Percentiles rank a stretch among this genome's conserved stretches.
Conservation (phyloP, 148 eudicot genomes). For the Polygonum aviculare region DNA sequence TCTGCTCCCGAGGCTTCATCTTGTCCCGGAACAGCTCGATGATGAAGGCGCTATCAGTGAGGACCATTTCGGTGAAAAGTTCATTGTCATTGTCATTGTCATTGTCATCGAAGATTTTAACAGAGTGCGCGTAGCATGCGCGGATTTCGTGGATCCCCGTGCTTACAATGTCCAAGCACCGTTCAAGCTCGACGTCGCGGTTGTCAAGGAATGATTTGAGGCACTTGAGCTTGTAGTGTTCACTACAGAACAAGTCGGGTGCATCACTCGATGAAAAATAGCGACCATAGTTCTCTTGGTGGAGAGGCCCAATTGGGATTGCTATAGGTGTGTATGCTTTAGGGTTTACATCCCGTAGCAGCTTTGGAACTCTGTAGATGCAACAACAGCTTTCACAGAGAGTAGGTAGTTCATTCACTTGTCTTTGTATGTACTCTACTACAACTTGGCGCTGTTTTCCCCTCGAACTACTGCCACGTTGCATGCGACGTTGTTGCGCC, state of each 20-base stretch:
- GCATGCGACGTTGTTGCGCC: no score
- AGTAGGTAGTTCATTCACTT: neutral
- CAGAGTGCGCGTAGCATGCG: neutral
- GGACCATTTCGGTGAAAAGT: neutral
- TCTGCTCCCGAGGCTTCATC: neutral
- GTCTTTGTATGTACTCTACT: neutral
- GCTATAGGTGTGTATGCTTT: neutral
- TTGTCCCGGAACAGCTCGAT: neutral
- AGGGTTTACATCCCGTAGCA: neutral
- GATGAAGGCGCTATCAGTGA: neutral
- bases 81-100: no score
- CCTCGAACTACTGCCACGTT: neutral
- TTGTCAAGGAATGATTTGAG: neutral
- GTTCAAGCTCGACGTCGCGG: neutral
- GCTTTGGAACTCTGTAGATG: conserved; percentile 9
- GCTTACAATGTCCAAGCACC: neutral
- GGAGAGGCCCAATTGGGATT: conserved; percentile 3
- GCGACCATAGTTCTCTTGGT: neutral
- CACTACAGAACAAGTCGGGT: neutral
- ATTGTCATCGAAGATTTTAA: neutral
- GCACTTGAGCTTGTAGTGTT: neutral
- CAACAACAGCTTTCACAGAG: neutral
- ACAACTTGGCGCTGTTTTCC: neutral
- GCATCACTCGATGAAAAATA: neutral
- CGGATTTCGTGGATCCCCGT: neutral